These are phyloP conservation scores for Yamadazyma dushanensis DNA, from an alignment of 1,139 yeast species.

Conservation along the genomic window DNA sequence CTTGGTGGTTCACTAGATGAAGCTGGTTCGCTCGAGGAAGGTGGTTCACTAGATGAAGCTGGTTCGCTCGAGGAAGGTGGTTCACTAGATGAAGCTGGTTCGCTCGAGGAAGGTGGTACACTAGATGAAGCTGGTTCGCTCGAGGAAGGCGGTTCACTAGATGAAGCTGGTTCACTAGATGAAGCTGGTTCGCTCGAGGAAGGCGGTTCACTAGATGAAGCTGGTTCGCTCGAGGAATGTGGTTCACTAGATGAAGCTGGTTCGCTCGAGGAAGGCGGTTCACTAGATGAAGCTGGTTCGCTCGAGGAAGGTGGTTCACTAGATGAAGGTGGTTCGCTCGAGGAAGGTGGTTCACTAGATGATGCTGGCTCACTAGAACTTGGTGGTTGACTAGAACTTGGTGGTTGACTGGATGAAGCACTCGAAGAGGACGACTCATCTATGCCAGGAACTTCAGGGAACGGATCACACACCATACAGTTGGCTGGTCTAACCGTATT, in stretches of 20 bases:
- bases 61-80: no score
- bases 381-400: neutral
- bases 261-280: neutral
- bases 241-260: no score
- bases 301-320: neutral
- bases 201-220: conserved; percentile 1
- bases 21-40: no score
- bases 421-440: neutral
- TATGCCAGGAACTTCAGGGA: no score
- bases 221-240: neutral
- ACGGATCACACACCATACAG: no score
- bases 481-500: no score
- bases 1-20: no score
- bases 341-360: no score
- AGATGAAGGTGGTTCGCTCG: neutral
- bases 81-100: no score
- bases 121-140: neutral
- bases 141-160: neutral
- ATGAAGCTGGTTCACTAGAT: neutral
- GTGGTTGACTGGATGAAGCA: neutral
- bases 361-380: neutral
- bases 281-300: neutral
- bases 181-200: conserved; percentile 1
- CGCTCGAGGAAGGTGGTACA: neutral
- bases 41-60: no score